phyloP scores from a whole-genome alignment of 805 yeast genomes.

The Metschnikowia borealis region DNA sequence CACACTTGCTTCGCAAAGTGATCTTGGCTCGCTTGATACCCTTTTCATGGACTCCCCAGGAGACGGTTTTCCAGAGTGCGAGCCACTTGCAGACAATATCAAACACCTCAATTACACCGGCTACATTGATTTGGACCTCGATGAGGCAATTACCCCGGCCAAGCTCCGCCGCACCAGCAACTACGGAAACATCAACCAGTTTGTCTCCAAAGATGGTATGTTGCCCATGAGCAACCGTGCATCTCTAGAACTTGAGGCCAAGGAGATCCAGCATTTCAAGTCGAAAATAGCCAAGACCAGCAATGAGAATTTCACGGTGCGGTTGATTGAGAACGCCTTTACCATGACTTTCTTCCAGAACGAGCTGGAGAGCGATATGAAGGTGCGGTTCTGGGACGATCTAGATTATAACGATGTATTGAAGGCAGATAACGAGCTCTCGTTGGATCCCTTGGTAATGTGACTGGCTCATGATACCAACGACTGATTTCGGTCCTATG shows the following conservation, averaged over 20 bases:
- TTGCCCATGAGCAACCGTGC: slow-evolving; percentile 16
- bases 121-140: slow-evolving; percentile 8
- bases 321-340: slow-evolving; percentile 16
- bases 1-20: slow-evolving; percentile 9
- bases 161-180: slow-evolving; percentile 15
- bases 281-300: slow-evolving; percentile 2
- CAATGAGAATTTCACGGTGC: slow-evolving; percentile 7
- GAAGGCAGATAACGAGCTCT: slow-evolving; percentile 7
- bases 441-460: slow-evolving; percentile 2
- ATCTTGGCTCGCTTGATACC: slow-evolving; percentile 8
- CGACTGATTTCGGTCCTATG: not conserved
- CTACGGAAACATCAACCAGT: slow-evolving; percentile 9
- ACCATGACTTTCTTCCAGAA: slow-evolving; percentile 13
- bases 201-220: slow-evolving; percentile 7
- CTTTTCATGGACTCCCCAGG: slow-evolving; percentile 8
- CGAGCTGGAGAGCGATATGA: not conserved
- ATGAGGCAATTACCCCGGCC: slow-evolving; percentile 4
- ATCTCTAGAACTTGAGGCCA: slow-evolving; percentile 15
- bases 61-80: not conserved
- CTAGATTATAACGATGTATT: slow-evolving; percentile 9
- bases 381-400: slow-evolving; percentile 15
- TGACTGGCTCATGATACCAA: slow-evolving; percentile 3
- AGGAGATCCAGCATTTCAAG: slow-evolving; percentile 8
- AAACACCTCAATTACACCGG: slow-evolving; percentile 5
- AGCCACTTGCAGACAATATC: not conserved